A percentile compares a stretch with the other conserved stretches of the same genome.
phyloP scores from a whole-genome alignment of 2,329 filamentous ascomycete species.

The Meredithiella fracta region DNA sequence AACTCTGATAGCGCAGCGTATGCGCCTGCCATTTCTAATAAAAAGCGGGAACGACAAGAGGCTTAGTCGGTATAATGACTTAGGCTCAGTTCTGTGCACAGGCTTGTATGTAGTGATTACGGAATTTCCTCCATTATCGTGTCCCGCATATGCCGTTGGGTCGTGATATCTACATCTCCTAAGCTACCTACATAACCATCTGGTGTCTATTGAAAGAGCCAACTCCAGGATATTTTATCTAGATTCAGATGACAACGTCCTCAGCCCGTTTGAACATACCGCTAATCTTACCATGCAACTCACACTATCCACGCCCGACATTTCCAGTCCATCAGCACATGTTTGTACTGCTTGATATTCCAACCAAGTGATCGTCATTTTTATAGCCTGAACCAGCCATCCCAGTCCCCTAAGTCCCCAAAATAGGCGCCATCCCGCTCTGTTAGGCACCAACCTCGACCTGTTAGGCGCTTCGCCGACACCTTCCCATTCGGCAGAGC shows the following conservation, averaged over 20 bases:
- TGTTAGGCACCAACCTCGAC: slow-evolving; percentile 2
- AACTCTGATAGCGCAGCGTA: neutral
- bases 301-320: no score
- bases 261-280: no score
- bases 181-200: neutral
- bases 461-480: slow-evolving; percentile 6
- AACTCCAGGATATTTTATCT: no score
- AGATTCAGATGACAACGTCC: no score
- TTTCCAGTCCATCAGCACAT: no score
- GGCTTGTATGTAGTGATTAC: neutral
- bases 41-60: neutral
- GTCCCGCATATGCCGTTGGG: neutral
- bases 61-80: no score
- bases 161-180: neutral
- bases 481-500: slow-evolving; percentile 1
- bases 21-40: neutral
- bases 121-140: neutral
- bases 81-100: neutral
- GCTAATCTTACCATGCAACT: no score
- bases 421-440: slow-evolving; percentile 6
- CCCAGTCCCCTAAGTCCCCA: neutral
- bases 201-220: no score
- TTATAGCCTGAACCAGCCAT: no score
- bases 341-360: no score
- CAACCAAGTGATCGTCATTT: no score